A percentile compares a stretch with the other conserved stretches of the same genome.
These are phyloP conservation scores for Trichosporon ovoides DNA, from an alignment of 1,284 basidiomycete species.

Conservation along the genomic window DNA sequence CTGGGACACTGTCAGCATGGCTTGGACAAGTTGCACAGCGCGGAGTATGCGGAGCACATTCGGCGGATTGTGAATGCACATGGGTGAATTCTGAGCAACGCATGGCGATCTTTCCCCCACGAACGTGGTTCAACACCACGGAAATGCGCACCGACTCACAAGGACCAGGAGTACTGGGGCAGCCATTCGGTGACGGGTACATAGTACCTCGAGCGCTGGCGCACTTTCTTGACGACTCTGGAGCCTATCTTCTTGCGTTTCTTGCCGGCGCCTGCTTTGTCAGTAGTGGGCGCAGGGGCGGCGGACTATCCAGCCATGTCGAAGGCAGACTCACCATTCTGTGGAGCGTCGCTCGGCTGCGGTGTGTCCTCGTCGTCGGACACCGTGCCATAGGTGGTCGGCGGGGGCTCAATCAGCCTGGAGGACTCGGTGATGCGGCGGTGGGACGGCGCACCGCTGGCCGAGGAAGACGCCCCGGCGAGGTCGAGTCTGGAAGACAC, in stretches of 20 bases:
- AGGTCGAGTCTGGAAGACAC: slow-evolving; percentile 5
- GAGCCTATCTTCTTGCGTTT: slow-evolving; percentile 7
- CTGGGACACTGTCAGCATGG: slow-evolving; percentile 46
- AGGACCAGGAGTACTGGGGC: slow-evolving; percentile 66
- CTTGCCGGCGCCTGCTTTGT: background rate
- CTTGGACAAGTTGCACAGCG: background rate
- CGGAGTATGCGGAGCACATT: too few relatives aligned
- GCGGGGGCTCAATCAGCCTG: background rate
- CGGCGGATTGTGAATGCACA: background rate
- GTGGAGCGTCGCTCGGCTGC: background rate
- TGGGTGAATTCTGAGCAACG: background rate
- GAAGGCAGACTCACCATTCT: background rate
- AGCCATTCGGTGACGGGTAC: slow-evolving; percentile 61
- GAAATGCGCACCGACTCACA: slow-evolving; percentile 54
- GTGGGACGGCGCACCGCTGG: background rate
- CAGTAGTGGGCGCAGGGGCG: background rate
- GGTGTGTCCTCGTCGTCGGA: slow-evolving; percentile 1
- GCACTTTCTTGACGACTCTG: slow-evolving; percentile 34
- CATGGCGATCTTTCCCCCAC: background rate
- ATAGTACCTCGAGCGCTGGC: slow-evolving; percentile 48
- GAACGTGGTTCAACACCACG: background rate
- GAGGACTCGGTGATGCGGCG: slow-evolving; percentile 1
- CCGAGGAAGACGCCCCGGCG: slow-evolving; percentile 1
- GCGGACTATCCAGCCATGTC: too few relatives aligned
- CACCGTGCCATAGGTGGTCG: background rate